These are phyloP conservation scores for Geotrichum restrictum DNA, from an alignment of 1,139 yeast genomes.

Conservation along the genomic window DNA sequence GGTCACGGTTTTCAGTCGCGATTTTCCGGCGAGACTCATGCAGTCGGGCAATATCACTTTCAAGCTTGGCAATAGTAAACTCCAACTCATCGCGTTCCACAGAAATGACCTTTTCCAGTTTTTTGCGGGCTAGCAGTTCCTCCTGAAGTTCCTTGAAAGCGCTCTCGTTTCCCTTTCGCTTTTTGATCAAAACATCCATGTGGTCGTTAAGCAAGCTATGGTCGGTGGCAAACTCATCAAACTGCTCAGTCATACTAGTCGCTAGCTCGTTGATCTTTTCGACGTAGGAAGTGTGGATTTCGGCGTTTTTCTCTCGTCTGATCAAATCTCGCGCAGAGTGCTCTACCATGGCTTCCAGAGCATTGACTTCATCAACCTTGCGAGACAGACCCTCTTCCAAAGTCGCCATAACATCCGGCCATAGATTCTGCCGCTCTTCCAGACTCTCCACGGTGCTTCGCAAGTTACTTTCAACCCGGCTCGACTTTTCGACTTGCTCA, in stretches of 20 bases:
- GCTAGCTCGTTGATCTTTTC: conserved; percentile 3
- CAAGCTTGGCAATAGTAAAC: conserved; percentile 14
- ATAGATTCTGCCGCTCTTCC: background rate
- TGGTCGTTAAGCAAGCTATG: background rate
- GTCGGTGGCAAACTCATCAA: background rate
- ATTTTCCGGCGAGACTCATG: background rate
- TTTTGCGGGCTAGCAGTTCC: conserved; percentile 5
- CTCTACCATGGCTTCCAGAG: background rate
- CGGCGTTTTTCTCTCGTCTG: conserved; percentile 1
- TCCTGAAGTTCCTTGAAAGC: background rate
- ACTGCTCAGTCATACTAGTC: conserved; percentile 1
- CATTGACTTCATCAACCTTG: too few species aligned
- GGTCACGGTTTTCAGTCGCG: background rate
- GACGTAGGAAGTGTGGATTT: background rate
- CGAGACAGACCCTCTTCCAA: too few species aligned
- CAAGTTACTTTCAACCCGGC: conserved; percentile 8
- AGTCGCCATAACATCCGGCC: too few species aligned
- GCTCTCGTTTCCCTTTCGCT: conserved; percentile 1
- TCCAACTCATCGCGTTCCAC: conserved; percentile 15
- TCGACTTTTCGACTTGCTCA: conserved; percentile 21
- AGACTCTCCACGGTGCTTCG: background rate
- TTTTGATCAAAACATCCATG: background rate
- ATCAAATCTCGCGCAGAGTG: background rate
- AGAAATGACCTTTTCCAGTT: background rate
- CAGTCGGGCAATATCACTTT: conserved; percentile 2